Evolutionary conservation across 2,329 filamentous ascomycete genomes (phyloP).

Genomic region (Phialophora verrucosa): DNA sequence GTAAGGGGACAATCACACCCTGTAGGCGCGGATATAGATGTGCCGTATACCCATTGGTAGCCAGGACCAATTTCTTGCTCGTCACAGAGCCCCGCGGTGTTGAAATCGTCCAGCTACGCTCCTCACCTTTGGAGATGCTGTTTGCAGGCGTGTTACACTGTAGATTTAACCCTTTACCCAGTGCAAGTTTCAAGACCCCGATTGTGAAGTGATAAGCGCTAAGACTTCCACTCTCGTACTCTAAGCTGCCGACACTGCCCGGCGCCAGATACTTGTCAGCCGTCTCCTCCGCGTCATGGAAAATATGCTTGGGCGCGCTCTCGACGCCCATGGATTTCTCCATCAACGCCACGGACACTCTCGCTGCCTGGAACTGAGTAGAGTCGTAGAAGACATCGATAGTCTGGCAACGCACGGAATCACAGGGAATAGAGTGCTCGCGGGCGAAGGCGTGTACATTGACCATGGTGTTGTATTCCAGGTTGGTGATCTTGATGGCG

Average conservation of each 20-base stretch:
- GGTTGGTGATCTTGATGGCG: conserved; percentile 58
- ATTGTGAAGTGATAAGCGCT: conserved; percentile 50
- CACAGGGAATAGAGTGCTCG: conserved; percentile 56
- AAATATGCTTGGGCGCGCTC: conserved; percentile 50
- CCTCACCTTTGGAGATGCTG: conserved; percentile 29
- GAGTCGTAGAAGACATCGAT: conserved; percentile 64
- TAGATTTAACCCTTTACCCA: conserved; percentile 45
- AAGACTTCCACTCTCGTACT: conserved; percentile 54
- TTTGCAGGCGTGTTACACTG: conserved; percentile 44
- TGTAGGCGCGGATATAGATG: conserved; percentile 53
- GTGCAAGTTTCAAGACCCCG: conserved; percentile 54
- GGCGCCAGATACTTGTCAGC: conserved; percentile 50
- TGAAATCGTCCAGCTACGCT: conserved; percentile 42
- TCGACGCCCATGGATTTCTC: conserved; percentile 50
- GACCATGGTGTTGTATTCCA: conserved; percentile 61
- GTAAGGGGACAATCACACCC: conserved; percentile 56
- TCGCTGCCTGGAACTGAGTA: conserved; percentile 49
- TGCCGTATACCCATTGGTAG: conserved; percentile 62
- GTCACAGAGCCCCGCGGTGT: conserved; percentile 53
- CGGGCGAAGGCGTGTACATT: conserved; percentile 62
- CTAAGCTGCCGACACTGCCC: conserved; percentile 54
- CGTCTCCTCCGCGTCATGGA: conserved; percentile 54
- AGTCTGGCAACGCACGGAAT: conserved; percentile 59
- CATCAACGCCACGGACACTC: conserved; percentile 54
- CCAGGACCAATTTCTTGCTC: conserved; percentile 55